These are phyloP conservation scores for Pseudogymnoascus verrucosus DNA, from an alignment of 2,329 filamentous ascomycete species.

Conservation along the genomic window DNA sequence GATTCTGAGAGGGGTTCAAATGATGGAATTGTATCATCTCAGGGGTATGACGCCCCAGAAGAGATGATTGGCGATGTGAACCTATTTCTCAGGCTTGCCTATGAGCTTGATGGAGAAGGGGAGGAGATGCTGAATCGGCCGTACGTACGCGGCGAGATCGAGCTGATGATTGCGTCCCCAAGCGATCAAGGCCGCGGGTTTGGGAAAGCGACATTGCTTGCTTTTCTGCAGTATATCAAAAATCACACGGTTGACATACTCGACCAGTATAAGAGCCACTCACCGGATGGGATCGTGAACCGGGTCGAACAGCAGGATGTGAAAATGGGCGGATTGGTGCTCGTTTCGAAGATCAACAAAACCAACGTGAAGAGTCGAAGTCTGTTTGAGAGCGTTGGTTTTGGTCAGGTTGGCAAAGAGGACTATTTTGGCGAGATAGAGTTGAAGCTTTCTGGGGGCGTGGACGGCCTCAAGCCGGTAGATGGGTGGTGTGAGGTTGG, in stretches of 20 bases:
- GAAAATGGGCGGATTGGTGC: constrained; percentile 18
- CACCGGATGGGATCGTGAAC: neutral
- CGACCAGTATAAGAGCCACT: constrained; percentile 39
- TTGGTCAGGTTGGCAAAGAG: constrained; percentile 39
- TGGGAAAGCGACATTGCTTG: constrained; percentile 55
- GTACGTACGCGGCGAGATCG: constrained; percentile 58
- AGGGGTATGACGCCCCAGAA: constrained; percentile 45
- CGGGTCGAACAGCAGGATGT: constrained; percentile 34
- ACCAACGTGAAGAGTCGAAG: constrained; percentile 47
- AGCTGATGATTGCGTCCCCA: constrained; percentile 72
- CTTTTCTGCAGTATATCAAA: constrained; percentile 63
- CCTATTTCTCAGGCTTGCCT: constrained; percentile 62
- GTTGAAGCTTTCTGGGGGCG: constrained; percentile 26
- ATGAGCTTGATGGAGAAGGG: constrained; percentile 33
- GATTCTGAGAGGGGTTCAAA: neutral
- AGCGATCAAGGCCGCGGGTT: constrained; percentile 52
- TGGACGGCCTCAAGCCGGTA: neutral
- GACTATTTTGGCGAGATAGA: constrained; percentile 66
- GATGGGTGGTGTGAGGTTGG: neutral
- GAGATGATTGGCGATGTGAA: constrained; percentile 70
- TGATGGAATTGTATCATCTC: constrained; percentile 22
- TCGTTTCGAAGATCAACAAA: constrained; percentile 52
- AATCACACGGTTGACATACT: constrained; percentile 47
- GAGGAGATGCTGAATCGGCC: neutral
- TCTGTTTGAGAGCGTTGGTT: constrained; percentile 54